Percentiles rank a stretch among this genome's conserved stretches.
These are phyloP conservation scores for Gossypium davidsonii DNA, from an alignment of 441 rosid genomes.

Conservation along the genomic window DNA sequence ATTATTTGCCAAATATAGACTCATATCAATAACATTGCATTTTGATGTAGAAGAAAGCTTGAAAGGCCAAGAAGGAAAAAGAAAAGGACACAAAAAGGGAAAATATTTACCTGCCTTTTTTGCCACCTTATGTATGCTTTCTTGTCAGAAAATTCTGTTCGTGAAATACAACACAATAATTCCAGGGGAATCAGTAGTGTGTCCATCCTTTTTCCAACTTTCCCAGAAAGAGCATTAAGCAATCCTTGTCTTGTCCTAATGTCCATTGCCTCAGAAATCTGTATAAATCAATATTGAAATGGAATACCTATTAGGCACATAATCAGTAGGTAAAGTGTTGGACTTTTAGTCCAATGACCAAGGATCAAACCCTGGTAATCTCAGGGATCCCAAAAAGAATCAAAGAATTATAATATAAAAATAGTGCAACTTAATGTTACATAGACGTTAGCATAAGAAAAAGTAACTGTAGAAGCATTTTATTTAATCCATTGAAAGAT, in stretches of 20 bases:
- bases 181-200: conserved; percentile 83
- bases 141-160: conserved; percentile 94
- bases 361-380: not conserved
- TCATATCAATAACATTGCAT: conserved; percentile 11
- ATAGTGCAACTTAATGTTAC: not conserved
- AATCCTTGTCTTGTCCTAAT: conserved; percentile 90
- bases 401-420: not conserved
- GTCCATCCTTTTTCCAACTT: conserved; percentile 94
- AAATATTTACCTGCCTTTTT: conserved; percentile 87
- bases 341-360: not conserved
- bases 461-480: not conserved
- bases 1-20: conserved; percentile 11
- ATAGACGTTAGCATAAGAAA: not conserved
- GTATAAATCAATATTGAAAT: conserved; percentile 22
- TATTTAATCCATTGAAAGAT: not conserved
- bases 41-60: conserved; percentile 16
- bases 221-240: conserved; percentile 83
- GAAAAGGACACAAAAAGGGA: conserved; percentile 18
- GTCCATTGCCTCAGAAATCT: conserved; percentile 98
- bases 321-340: not conserved
- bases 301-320: not conserved
- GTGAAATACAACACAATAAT: conserved; percentile 79
- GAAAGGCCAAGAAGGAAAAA: not conserved
- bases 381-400: not conserved
- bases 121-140: conserved; percentile 97